Base-by-base conservation (phyloP, 164 flowering plant species). In the Vitis riparia region DNA sequence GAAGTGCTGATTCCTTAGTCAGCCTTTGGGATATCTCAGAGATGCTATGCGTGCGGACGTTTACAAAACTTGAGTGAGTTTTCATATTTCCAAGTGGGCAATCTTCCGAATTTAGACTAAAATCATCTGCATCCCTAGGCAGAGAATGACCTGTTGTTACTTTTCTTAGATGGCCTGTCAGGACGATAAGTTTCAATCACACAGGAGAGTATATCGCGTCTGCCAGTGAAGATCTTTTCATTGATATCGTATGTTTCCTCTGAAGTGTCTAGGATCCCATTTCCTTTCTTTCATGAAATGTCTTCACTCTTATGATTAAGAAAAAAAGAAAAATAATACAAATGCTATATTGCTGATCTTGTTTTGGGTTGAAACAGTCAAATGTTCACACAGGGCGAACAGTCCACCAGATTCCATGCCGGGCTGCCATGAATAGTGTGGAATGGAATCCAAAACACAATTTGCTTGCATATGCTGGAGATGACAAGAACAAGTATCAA, bases 1-100 rank as follows among this genome's bases (percentile, higher is more conserved):
- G 99, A 73, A 95, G 99, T 83, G 99, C 99, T 61, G 99, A 95
- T 86, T 91, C 97, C 71, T 80, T 95, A 67, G 99, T 95, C 72
- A 95, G 99, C 84, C 94, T 95, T 59, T 95, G 99, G 99, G 96
- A 91, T 83, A 84, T 95, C 51, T 82, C 90, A 65, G 94, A 95
- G 84, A 91, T 93, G 98, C 94, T 93, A 2, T 95, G 99, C 57
- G 91, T 91, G 66, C 84, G 94, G 66, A 93, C 99, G 63, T 95
- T 95, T 75, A 90, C 94, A 63, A 95, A 95, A 79, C 98, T 93
- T 15, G 98, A 95, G 99, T 95, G 68, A 89, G 94, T 86, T 77
- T 51, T 29, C 30, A n/a, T 13, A 13, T 59, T 62, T 66, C 47
- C 9, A 17, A 59, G 51, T n/a, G 5, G 7, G 44, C 7, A 37